Evolutionary conservation across 2,329 filamentous ascomycete genomes (phyloP).

Genomic region (Cytospora mali): DNA sequence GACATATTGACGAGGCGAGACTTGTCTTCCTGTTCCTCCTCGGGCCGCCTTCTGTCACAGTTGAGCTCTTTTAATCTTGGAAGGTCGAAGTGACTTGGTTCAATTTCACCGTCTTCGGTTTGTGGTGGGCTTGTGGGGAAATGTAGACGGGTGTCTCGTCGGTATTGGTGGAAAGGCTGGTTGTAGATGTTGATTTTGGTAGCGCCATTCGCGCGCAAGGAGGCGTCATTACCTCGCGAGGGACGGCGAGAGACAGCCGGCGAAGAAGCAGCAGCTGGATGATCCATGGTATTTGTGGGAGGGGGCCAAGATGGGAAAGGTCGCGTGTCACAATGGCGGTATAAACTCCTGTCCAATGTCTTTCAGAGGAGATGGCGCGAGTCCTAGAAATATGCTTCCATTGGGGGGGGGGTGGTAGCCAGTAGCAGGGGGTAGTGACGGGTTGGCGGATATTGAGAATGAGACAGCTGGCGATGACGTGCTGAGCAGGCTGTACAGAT

Average conservation of each 20-base stretch:
- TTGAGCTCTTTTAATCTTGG: constrained; percentile 40
- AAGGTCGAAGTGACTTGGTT: constrained; percentile 16
- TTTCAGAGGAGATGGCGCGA: constrained; percentile 22
- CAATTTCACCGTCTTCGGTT: constrained; percentile 33
- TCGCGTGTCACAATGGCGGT: constrained; percentile 16
- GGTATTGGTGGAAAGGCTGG: constrained; percentile 4
- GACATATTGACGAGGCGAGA: constrained; percentile 60
- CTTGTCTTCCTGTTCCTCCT: constrained; percentile 52
- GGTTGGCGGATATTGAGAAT: constrained; percentile 16
- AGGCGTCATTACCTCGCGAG: constrained; percentile 21
- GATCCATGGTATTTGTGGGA: constrained; percentile 28
- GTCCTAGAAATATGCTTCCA: constrained; percentile 21
- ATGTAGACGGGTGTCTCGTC: constrained; percentile 10
- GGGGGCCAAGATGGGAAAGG: constrained; percentile 4
- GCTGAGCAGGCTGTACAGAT: constrained; percentile 5
- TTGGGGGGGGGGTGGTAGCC: constrained; percentile 22
- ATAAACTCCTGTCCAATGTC: constrained; percentile 22
- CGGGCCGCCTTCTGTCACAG: constrained; percentile 54
- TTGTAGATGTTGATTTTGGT: constrained; percentile 10
- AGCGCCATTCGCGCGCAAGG: constrained; percentile 20
- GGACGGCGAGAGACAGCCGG: constrained; percentile 22
- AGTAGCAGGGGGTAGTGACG: constrained; percentile 10
- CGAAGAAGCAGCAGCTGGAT: constrained; percentile 19
- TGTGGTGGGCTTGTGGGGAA: constrained; percentile 28
- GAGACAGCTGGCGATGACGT: constrained; percentile 27